These are phyloP conservation scores for Vicia faba DNA, from an alignment of 306 rosid species.

Conservation along the genomic window DNA sequence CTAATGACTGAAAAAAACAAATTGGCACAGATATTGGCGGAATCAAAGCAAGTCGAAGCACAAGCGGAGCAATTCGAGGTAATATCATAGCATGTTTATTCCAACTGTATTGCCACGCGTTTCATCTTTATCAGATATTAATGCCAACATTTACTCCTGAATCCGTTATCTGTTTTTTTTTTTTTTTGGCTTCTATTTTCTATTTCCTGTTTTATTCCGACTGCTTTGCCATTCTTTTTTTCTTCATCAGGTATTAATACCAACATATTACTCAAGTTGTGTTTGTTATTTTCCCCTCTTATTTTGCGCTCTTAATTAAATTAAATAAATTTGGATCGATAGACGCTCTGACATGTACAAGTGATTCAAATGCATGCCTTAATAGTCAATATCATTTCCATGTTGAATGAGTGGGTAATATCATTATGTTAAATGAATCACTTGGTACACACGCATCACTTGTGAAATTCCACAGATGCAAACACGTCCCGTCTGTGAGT, in stretches of 20 bases:
- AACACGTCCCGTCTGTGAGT: conserved; percentile 35
- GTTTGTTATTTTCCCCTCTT: not conserved
- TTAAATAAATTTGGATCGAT: conserved; percentile 20
- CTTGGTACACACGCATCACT: not conserved
- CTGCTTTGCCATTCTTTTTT: conserved; percentile 10
- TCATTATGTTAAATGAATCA: conserved; percentile 22
- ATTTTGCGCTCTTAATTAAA: conserved; percentile 9
- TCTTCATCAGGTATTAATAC: conserved; percentile 17
- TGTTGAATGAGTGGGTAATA: conserved; percentile 24
- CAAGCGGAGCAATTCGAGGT: conserved; percentile 77
- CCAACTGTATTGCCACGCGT: not conserved
- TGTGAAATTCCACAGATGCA: conserved; percentile 41
- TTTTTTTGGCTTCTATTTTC: conserved; percentile 34
- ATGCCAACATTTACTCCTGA: not conserved
- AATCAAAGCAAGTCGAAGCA: conserved; percentile 63
- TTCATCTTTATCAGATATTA: conserved; percentile 4
- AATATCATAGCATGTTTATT: conserved; percentile 44
- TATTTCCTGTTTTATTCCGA: conserved; percentile 30
- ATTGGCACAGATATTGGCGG: conserved; percentile 55
- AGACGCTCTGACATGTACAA: not conserved
- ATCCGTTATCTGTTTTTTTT: not conserved
- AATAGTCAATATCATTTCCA: conserved; percentile 14
- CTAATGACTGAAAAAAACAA: conserved; percentile 59
- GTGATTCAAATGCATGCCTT: conserved; percentile 9
- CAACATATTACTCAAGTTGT: conserved; percentile 5